Evolutionary conservation across 345 rosid genomes (phyloP).

Genomic region (Moricandia moricandioides): DNA sequence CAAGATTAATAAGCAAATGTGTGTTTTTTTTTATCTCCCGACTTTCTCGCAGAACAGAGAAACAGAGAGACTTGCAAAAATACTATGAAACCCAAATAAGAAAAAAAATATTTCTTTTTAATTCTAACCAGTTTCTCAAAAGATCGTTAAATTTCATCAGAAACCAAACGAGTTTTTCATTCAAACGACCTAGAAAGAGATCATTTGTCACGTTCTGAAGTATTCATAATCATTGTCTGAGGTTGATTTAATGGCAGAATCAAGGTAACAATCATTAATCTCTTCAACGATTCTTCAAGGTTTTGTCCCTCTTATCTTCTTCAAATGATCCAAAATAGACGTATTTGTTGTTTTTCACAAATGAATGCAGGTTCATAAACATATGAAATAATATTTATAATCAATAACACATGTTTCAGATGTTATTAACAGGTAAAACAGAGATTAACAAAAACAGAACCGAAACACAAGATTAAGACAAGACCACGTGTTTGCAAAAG

Average conservation of each 20-base stretch:
- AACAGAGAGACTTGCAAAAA: slow-evolving; percentile 34
- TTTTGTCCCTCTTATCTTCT: too few relatives aligned
- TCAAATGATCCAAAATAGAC: too few relatives aligned
- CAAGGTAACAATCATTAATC: slow-evolving; percentile 25
- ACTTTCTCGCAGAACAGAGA: slow-evolving; percentile 43
- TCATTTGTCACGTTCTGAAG: slow-evolving; percentile 14
- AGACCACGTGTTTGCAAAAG: slow-evolving; percentile 6
- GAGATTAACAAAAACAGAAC: slow-evolving; percentile 8
- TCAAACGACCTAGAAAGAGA: slow-evolving; percentile 6
- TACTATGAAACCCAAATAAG: slow-evolving; percentile 19
- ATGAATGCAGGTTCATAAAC: background rate
- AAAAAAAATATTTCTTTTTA: background rate
- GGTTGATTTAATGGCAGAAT: slow-evolving; percentile 19
- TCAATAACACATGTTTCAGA: background rate
- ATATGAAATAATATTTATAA: background rate
- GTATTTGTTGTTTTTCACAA: background rate
- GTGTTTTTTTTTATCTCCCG: slow-evolving; percentile 29
- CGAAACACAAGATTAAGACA: slow-evolving; percentile 25
- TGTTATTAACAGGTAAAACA: slow-evolving; percentile 27
- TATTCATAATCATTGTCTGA: background rate
- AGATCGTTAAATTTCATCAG: background rate
- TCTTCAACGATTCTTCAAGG: background rate
- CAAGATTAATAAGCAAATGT: slow-evolving; percentile 14
- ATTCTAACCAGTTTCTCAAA: background rate
- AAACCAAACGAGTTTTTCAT: background rate